Percentiles rank a stretch among this genome's conserved stretches.
phyloP scores from a whole-genome alignment of 1,284 basidiomycete species.

The Erythrobasidium hasegawianum region DNA sequence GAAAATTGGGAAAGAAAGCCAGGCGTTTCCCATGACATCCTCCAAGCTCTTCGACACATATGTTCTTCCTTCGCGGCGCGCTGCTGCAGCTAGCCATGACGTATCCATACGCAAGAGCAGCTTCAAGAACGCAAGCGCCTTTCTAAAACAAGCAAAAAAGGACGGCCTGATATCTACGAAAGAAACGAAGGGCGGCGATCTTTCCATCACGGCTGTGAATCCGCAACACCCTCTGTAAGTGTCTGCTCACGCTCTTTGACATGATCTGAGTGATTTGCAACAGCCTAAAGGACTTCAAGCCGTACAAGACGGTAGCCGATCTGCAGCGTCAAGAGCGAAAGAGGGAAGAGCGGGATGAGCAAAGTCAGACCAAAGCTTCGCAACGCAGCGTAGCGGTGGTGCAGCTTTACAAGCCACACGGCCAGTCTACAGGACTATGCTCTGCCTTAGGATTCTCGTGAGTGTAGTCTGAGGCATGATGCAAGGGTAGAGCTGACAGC shows the following conservation, averaged over 20 bases:
- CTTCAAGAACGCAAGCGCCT: constrained; percentile 31
- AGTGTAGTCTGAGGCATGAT: background rate
- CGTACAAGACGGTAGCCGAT: constrained; percentile 31
- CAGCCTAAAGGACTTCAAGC: constrained; percentile 19
- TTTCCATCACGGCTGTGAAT: constrained; percentile 24
- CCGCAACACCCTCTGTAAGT: constrained; percentile 22
- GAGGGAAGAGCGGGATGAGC: constrained; percentile 10
- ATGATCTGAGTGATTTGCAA: background rate
- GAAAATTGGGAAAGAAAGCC: constrained; percentile 1
- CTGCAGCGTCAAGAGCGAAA: constrained; percentile 29
- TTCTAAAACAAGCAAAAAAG: constrained; percentile 29
- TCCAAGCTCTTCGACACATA: constrained; percentile 33
- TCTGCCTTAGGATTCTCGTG: constrained; percentile 12
- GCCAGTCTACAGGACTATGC: constrained; percentile 6
- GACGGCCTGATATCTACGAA: constrained; percentile 26
- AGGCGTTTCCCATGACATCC: constrained; percentile 10
- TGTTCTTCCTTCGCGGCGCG: constrained; percentile 21
- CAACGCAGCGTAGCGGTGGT: constrained; percentile 13
- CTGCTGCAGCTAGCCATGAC: constrained; percentile 11
- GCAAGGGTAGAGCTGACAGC: no score
- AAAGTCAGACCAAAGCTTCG: constrained; percentile 3
- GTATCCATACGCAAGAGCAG: constrained; percentile 22
- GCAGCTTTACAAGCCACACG: constrained; percentile 30
- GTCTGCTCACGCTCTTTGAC: background rate
- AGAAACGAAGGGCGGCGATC: constrained; percentile 28